phyloP scores from a whole-genome alignment of 1,284 basidiomycete genomes.

The Crocinoboletus sp. region DNA sequence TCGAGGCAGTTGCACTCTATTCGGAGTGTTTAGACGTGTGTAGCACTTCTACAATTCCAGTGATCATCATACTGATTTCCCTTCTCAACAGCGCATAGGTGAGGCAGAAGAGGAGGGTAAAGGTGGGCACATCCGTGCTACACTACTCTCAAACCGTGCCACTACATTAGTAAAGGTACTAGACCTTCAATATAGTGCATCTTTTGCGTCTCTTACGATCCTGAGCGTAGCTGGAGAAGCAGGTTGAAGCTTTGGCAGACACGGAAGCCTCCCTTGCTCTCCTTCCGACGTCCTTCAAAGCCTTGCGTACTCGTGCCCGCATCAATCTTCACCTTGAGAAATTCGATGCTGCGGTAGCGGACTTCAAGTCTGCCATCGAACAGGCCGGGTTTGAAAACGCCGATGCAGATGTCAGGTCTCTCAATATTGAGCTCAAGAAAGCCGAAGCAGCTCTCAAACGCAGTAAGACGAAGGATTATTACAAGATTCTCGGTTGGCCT shows the following conservation, averaged over 20 bases:
- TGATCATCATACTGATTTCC: not conserved
- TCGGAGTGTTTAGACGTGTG: conserved; percentile 62
- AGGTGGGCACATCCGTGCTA: conserved; percentile 74
- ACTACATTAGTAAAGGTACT: conserved; percentile 73
- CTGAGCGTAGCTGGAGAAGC: conserved; percentile 48
- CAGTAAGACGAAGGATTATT: conserved; percentile 84
- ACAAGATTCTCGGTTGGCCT: conserved; percentile 59
- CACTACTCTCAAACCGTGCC: conserved; percentile 79
- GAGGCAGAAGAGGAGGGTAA: conserved; percentile 59
- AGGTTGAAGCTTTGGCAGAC: conserved; percentile 68
- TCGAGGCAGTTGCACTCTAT: conserved; percentile 68
- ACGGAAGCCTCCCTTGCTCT: conserved; percentile 66
- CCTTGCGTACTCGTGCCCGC: conserved; percentile 79
- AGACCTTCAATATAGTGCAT: not conserved
- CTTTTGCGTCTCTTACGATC: conserved; percentile 9
- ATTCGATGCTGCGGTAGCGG: conserved; percentile 67
- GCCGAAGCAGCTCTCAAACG: conserved; percentile 75
- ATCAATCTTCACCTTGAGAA: conserved; percentile 72
- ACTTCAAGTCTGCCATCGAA: conserved; percentile 77
- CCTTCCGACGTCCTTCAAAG: conserved; percentile 72
- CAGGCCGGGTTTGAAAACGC: conserved; percentile 57
- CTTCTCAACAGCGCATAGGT: conserved; percentile 49
- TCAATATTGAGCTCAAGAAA: conserved; percentile 68
- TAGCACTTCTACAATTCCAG: not conserved
- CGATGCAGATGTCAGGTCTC: conserved; percentile 57